phyloP scores from a whole-genome alignment of 352 stramenopile species.

The Pythium periplocum region DNA sequence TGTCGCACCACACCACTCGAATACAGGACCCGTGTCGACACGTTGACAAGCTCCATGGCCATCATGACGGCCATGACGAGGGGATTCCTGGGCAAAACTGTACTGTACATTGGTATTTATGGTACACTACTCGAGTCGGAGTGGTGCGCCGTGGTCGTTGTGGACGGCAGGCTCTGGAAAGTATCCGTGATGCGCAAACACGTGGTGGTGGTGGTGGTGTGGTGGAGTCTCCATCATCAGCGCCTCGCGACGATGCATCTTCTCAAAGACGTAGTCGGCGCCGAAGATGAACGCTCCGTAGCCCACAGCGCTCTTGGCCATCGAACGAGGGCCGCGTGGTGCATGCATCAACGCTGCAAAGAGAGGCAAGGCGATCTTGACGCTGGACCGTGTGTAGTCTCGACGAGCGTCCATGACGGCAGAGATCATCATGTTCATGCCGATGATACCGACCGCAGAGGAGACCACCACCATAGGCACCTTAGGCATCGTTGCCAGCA shows the following conservation, averaged over 20 bases:
- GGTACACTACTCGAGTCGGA: too few species aligned
- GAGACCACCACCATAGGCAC: slow-evolving; percentile 35
- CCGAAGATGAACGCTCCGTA: slow-evolving; percentile 33
- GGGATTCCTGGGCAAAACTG: too few species aligned
- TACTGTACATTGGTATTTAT: too few species aligned
- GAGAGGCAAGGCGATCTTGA: slow-evolving; percentile 45
- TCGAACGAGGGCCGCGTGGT: slow-evolving; percentile 31
- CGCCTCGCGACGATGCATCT: slow-evolving; percentile 11
- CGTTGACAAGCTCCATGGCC: too few species aligned
- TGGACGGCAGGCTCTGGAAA: too few species aligned
- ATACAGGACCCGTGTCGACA: too few species aligned
- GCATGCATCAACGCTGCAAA: slow-evolving; percentile 38
- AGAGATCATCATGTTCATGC: slow-evolving; percentile 48
- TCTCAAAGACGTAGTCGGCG: slow-evolving; percentile 19
- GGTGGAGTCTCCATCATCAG: too few species aligned
- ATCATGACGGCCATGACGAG: too few species aligned
- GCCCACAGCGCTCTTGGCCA: slow-evolving; percentile 29
- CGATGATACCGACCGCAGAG: slow-evolving; percentile 36
- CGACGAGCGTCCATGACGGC: slow-evolving; percentile 39
- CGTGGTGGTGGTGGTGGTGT: too few species aligned
- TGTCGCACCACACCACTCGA: too few species aligned
- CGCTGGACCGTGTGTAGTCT: slow-evolving; percentile 51
- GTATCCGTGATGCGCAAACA: too few species aligned
- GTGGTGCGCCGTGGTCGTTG: too few species aligned
- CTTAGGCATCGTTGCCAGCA: slow-evolving; percentile 26